Base-by-base conservation (phyloP, 2,329 filamentous ascomycete species). In the Neonectria faginata region DNA sequence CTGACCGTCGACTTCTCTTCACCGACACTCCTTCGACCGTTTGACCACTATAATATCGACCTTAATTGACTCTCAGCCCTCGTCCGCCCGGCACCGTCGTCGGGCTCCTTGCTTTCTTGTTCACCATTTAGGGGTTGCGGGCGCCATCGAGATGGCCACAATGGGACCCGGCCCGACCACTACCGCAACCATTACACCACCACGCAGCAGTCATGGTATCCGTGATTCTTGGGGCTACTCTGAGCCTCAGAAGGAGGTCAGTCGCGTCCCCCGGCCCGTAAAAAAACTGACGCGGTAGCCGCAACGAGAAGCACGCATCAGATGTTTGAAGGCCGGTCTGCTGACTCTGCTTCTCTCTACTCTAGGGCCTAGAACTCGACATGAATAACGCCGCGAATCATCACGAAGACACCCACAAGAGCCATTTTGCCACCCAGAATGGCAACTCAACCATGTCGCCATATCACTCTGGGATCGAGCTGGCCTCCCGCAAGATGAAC, bases 111-210 rank as follows among this genome's bases (percentile, higher is more conserved):
- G 36, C 20, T 57, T 54, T 57, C 48, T 51, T 57, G 50, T 51
- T 57, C 56, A 33, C 54, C 31, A 39, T 60, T 66, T 65, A 70
- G 70, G 67, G 75, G 72, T 72, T 66, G 74, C 69, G 75, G 75
- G 74, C 67, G 69, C 70, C 70, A 74, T 72, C 65, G 44, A 71
- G 14, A 88, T 87, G 86, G 82, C 85, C 72, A 81, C 84, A 74
- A 82, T 88, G 76, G 84, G 85, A 69, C 78, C 84, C 69, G 79
- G 79, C 70, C 81, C 82, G 66, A 81, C 82, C 67, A 79, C 83
- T 56, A 79, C 83, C 65, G 80, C 83, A 60, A 78, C 80, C 50
- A 77, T 87, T 64, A 83, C 81, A 66, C 82, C 84, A 62, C 80
- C 84, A 16, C 80, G 79, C 68, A 85, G 82, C 73, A 82, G 81